Evolutionary conservation across 2,329 filamentous ascomycete species (phyloP), one percentile per base, ranked within the genome.

Genomic region (Lomentospora prolificans): DNA sequence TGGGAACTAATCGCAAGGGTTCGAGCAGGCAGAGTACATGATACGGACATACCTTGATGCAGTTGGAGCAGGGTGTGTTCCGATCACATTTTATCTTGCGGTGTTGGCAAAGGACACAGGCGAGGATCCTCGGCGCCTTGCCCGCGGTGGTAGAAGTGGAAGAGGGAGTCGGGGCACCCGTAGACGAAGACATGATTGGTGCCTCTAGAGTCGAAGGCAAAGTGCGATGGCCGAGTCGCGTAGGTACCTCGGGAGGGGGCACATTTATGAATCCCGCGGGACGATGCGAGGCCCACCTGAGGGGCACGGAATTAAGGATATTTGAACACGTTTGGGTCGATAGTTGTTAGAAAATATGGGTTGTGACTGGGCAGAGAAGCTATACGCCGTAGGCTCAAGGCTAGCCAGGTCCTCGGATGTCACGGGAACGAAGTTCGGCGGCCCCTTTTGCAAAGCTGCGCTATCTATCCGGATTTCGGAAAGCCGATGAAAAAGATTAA

Each of bases 61-160:
- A 83, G 61, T 83, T 82, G 57, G 79, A 76, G 62, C 80, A 83
- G 3, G 80, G 80, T 41, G 76, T 80, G 44, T 74, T 75, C 58
- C 80, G 74, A 62, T 83, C 79, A 66, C 80, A 84, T 65, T 81
- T 82, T 67, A 82, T 82, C 68, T 84, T 83, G 62, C 80, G 75
- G 63, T 79, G 77, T 64, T 83, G 80, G 63, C 80, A 83, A 36
- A 82, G 69, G 19, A 80, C 76, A 61, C 79, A 81, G 19, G 77
- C 77, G 57, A 80, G 67, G 50, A 80, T 72, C 61, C 77, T 69
- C 12, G 70, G 66, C 10, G 71, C 67, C 64, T 75, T 78, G 56
- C 66, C 65, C 14, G 59, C 57, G 10, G 53, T 19, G 14, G 39
- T 27, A 30, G 53, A 46, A 7, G 41, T 48, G 19, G 44, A 48